A percentile compares a stretch with the other conserved stretches of the same genome.
These are phyloP conservation scores for Trichoderma endophyticum DNA, from an alignment of 2,329 filamentous ascomycete species.

Conservation along the genomic window DNA sequence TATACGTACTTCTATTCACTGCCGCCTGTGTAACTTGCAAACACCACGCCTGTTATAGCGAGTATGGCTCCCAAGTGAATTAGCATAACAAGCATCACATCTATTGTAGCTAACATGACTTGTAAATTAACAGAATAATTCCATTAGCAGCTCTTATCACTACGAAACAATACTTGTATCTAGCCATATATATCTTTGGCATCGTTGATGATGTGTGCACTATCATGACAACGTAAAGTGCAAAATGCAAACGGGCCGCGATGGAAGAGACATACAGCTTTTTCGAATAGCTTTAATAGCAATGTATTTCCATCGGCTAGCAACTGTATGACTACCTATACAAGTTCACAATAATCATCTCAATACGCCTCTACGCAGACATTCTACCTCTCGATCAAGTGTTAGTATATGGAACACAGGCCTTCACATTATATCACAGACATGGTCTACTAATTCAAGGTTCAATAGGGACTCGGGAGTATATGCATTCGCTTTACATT, in stretches of 20 bases:
- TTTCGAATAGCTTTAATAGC: background rate
- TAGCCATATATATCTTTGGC: background rate
- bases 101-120: background rate
- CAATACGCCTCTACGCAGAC: background rate
- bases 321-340: background rate
- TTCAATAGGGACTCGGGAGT: conserved; percentile 14
- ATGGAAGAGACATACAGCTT: background rate
- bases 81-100: background rate
- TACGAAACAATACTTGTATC: background rate
- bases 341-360: background rate
- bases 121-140: background rate
- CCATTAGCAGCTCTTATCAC: background rate
- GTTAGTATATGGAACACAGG: background rate
- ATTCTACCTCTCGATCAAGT: background rate
- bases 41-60: background rate
- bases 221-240: background rate
- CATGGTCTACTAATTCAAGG: background rate
- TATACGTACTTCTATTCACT: conserved; percentile 3
- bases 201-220: background rate
- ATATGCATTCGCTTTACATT: conserved; percentile 33
- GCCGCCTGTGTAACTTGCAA: background rate
- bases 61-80: no score
- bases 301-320: background rate
- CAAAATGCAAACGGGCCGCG: background rate
- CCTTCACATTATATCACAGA: background rate